Evolutionary conservation across 495 filamentous ascomycete genomes (phyloP), one percentile per base, ranked within the genome.

Genomic region (Xanthoparmelia taractica): DNA sequence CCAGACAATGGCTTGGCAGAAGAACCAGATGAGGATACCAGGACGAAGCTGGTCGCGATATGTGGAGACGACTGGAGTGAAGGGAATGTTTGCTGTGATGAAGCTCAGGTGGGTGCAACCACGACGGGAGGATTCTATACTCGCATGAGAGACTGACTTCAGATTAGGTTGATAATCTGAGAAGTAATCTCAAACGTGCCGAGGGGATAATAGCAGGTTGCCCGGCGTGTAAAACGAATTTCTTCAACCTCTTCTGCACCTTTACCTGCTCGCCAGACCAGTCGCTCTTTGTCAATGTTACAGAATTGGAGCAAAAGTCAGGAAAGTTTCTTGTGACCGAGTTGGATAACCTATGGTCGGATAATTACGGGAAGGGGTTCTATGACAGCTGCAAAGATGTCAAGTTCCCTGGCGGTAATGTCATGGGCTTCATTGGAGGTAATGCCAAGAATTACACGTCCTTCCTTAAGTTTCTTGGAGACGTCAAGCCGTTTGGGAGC

Each of bases 331-430:
- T 91, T 29, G 92, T 96, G 48, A 91, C 87, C 1, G 92, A 96
- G 74, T 73, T 97, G 29, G 91, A 97, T 67, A 91, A 96, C 66
- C 71, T 97, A n/a, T 85, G 96, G 70, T 90, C 90, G 0, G 81
- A 92, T 59, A 81, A 87, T 58, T 98, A 93, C 75, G 92, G 91
- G 33, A 82, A 83, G 45, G 92, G 90, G 4, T 96, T 97, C 76
- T 98, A 90, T 74, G 81, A 96, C 71, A 97, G 94, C 72, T 98
- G 94, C 77, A 98, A 97, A 74, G 90, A 97, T 73, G 91, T 98
- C 72, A 97, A 97, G 71, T 96, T 97, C 70, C 92, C 95, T 5
- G 95, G 95, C 65, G 86, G 88, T 27, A 88, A 87, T 68, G 92
- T 92, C 15, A 98, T 98, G 81, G 87, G 91, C 64, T 86, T 97